A percentile compares a stretch with the other conserved stretches of the same genome.
Evolutionary conservation across 1,284 basidiomycete genomes (phyloP).

Genomic region (Sanghuangporus weigelae): DNA sequence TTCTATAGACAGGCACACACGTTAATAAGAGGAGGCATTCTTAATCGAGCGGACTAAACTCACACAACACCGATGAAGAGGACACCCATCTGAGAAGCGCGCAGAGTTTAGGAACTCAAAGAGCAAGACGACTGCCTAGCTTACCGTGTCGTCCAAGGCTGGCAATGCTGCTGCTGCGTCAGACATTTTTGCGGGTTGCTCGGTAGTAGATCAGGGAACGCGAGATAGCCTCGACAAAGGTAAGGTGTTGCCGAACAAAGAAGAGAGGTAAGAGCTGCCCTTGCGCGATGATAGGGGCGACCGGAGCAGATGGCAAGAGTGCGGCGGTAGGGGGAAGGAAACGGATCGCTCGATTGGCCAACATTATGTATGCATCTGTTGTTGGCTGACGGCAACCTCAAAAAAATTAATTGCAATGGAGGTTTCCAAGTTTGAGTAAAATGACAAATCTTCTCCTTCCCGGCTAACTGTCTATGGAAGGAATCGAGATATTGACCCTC

Average conservation of each 20-base stretch:
- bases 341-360: not conserved
- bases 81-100: slow-evolving; percentile 9
- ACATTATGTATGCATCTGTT: not conserved
- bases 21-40: not conserved
- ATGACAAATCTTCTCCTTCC: not conserved
- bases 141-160: slow-evolving; percentile 15
- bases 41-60: not conserved
- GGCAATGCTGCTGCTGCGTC: not conserved
- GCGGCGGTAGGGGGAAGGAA: not conserved
- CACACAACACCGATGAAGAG: slow-evolving; percentile 16
- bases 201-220: not conserved
- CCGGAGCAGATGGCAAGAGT: not conserved
- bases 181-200: slow-evolving; percentile 1
- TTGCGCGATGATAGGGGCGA: not conserved
- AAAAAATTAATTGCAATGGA: not conserved
- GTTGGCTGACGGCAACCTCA: not conserved
- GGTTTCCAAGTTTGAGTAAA: not conserved
- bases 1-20: not conserved
- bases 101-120: not conserved
- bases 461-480: not conserved
- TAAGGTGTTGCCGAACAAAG: not conserved
- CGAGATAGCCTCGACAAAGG: not conserved
- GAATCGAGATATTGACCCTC: not conserved
- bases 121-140: not conserved
- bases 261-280: not conserved